These are phyloP conservation scores for Saprolegnia diclina DNA, from an alignment of 352 stramenopile species.

Conservation along the genomic window DNA sequence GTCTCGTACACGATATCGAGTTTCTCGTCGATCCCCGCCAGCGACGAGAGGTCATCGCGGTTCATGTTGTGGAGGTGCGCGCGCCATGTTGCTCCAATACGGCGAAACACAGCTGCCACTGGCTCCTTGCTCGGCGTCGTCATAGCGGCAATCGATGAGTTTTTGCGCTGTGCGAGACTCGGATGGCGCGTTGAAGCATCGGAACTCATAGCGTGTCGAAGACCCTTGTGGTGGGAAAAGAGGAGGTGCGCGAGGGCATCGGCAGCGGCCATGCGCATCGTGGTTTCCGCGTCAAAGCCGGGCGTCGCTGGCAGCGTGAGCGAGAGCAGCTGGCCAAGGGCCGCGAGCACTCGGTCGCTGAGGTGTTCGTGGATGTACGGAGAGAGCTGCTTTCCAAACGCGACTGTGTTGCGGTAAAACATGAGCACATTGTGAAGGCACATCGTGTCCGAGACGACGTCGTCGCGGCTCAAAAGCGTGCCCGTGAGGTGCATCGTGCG, in stretches of 20 bases:
- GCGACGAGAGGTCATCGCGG: slow-evolving; percentile 8
- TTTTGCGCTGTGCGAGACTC: not conserved
- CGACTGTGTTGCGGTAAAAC: slow-evolving; percentile 21
- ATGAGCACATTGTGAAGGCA: slow-evolving; percentile 23
- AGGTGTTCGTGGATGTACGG: slow-evolving; percentile 10
- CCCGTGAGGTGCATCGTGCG: slow-evolving; percentile 13
- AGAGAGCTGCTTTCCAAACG: slow-evolving; percentile 10
- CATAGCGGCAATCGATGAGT: not conserved
- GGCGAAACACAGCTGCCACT: not conserved
- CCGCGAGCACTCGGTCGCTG: not conserved
- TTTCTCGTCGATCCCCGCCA: slow-evolving; percentile 15
- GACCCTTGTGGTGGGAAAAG: not conserved
- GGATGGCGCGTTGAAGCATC: not conserved
- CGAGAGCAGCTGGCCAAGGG: not conserved
- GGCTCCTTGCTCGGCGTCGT: not conserved
- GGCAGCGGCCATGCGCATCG: slow-evolving; percentile 4
- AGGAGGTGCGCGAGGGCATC: slow-evolving; percentile 16
- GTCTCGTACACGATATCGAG: not conserved
- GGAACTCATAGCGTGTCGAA: not conserved
- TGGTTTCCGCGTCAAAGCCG: not conserved
- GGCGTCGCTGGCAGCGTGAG: not conserved
- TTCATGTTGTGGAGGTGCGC: slow-evolving; percentile 17
- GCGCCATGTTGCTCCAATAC: slow-evolving; percentile 10
- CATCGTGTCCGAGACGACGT: slow-evolving; percentile 5
- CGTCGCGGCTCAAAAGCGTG: not conserved